Base-by-base conservation (phyloP, 805 yeast genomes). In the Scheffersomyces stipitis region DNA sequence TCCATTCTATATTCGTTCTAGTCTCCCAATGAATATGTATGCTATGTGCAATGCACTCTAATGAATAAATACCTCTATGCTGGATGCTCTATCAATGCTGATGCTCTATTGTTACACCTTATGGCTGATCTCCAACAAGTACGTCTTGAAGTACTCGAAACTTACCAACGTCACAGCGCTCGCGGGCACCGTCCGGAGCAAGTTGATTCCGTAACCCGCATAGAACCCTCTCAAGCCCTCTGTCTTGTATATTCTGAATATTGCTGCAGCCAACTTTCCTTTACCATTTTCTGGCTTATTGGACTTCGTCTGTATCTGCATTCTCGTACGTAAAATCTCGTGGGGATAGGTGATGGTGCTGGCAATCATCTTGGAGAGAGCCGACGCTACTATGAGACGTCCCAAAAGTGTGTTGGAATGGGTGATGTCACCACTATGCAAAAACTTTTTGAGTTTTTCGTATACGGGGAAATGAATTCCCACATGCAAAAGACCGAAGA, bases 381-480 rank as follows among this genome's bases (percentile, higher is more conserved):
- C 76, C 2, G 95, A 84, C 2, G 97, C 95, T 10, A 58, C 38
- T 10, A 66, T 59, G 28, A 69, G 52, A 26, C 69, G 44, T 53
- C 62, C 48, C 33, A 66, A 51, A 27, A 50, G 35, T 33, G 34
- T 30, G 23, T 34, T 43, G 15, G 26, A 26, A 13, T 35, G 30
- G 34, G 14, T 30, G 18, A 30, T 41, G 18, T 14, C 22, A 26
- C 24, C 13, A 17, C 31, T 27, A 14, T 46, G 57, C 18, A 86
- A 70, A 22, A 69, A n/a, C 15, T 58, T 56, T 55, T 91, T 91
- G 45, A 91, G 68, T 48, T 78, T 73, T 54, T 91, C 99, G 59
- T 91, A 91, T 7, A 89, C 78, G 20, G 98, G 98, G 71, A 91
- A 91, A 62, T 91, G 98, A 35, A 91, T 85, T 1, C 97, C 98